Evolutionary conservation across 2,329 filamentous ascomycete genomes (phyloP).

Genomic region (Colletotrichum higginsianum): DNA sequence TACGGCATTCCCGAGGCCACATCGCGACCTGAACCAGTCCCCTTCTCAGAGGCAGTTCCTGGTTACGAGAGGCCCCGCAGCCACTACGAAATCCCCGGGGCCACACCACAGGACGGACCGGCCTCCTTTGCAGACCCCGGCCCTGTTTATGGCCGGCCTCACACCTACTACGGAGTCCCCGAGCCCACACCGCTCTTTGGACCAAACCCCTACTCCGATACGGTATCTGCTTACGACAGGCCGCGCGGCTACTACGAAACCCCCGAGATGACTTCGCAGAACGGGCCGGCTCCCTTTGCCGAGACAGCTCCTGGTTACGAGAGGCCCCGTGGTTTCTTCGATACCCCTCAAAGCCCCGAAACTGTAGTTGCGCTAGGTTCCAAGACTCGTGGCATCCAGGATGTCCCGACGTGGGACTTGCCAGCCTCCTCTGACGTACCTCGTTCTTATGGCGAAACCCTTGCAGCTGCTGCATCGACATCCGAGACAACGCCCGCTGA

Average conservation of each 20-base stretch:
- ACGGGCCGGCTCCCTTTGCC: not conserved
- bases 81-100: constrained; percentile 16
- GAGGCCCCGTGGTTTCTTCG: constrained; percentile 4
- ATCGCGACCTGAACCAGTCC: not conserved
- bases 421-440: constrained; percentile 5
- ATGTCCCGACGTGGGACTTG: constrained; percentile 24
- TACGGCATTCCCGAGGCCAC: not conserved
- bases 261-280: not conserved
- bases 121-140: not conserved
- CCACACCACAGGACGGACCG: constrained; percentile 3
- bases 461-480: not conserved
- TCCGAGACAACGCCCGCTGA: constrained; percentile 8
- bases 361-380: constrained; percentile 33
- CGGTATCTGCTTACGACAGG: constrained; percentile 11
- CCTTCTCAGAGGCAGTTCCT: not conserved
- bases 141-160: constrained; percentile 16
- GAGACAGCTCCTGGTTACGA: constrained; percentile 8
- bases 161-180: constrained; percentile 3
- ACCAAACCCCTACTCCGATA: not conserved
- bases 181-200: not conserved
- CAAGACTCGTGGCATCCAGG: constrained; percentile 15
- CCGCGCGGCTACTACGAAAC: constrained; percentile 2
- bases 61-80: constrained; percentile 18
- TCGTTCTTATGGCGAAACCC: constrained; percentile 6
- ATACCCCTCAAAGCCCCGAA: constrained; percentile 26